phyloP scores from a whole-genome alignment of 2,329 filamentous ascomycete genomes.

The Sporothrix mexicana region DNA sequence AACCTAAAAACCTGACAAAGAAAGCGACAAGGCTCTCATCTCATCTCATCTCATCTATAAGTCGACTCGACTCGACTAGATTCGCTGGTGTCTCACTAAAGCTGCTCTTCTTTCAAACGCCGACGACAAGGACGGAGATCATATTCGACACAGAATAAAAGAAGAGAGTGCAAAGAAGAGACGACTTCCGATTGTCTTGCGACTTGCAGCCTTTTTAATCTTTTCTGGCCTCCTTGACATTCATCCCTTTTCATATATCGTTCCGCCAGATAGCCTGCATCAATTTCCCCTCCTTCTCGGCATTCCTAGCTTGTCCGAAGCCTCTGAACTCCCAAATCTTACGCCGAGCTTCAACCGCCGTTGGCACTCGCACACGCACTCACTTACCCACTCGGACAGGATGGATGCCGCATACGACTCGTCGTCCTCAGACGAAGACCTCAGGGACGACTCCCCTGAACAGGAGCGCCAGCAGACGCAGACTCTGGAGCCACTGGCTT shows the following conservation, averaged over 20 bases:
- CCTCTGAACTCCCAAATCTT: slow-evolving; percentile 7
- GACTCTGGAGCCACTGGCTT: slow-evolving; percentile 66
- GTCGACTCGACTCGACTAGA: too few relatives aligned
- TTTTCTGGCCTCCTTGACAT: background rate
- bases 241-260: background rate
- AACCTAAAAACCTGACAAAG: background rate
- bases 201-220: slow-evolving; percentile 3
- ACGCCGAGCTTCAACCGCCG: background rate
- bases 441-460: background rate
- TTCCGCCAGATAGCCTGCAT: background rate
- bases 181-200: background rate
- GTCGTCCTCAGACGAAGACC: slow-evolving; percentile 8
- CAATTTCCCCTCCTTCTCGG: slow-evolving; percentile 10
- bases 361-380: background rate
- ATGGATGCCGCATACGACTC: background rate
- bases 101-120: background rate
- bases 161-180: too few relatives aligned
- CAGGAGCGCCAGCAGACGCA: slow-evolving; percentile 24
- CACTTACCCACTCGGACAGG: background rate
- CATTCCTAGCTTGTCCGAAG: slow-evolving; percentile 28
- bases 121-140: background rate
- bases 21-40: slow-evolving; percentile 15
- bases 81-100: background rate
- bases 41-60: background rate
- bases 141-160: background rate